phyloP scores from a whole-genome alignment of 177 flowering plant genomes.

The Telopea speciosissima region DNA sequence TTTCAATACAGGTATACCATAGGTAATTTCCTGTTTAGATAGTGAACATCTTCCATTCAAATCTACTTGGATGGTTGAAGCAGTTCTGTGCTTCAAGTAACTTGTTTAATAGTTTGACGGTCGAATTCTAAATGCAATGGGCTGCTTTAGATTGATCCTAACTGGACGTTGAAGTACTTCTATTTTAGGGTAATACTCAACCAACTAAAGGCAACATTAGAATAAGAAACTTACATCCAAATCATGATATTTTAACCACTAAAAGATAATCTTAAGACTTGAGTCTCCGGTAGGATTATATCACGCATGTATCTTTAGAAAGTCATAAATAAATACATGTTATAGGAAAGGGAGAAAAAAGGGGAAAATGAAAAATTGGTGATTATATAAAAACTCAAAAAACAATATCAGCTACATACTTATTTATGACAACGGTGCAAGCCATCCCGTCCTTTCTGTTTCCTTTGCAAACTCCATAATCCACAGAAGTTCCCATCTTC shows the following conservation, averaged over 20 bases:
- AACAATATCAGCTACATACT: conserved; percentile 32
- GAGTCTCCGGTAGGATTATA: too few relatives aligned
- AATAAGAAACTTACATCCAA: too few relatives aligned
- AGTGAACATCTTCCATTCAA: not conserved
- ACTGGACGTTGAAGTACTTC: too few relatives aligned
- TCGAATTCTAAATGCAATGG: too few relatives aligned
- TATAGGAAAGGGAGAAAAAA: not conserved
- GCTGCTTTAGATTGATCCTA: too few relatives aligned
- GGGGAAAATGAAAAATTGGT: not conserved
- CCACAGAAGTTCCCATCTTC: conserved; percentile 77
- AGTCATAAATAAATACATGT: not conserved
- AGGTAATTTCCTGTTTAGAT: not conserved
- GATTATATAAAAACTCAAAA: not conserved
- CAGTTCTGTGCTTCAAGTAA: not conserved
- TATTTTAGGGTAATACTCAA: too few relatives aligned
- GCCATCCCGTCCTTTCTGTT: conserved; percentile 62
- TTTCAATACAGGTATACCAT: not conserved
- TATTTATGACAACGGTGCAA: conserved; percentile 59
- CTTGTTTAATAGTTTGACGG: too few relatives aligned
- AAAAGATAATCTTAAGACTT: too few relatives aligned
- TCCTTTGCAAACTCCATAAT: conserved; percentile 77
- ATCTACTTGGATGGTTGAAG: not conserved
- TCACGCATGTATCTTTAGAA: too few relatives aligned
- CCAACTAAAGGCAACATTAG: too few relatives aligned
- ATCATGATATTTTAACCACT: too few relatives aligned